Evolutionary conservation across 495 filamentous ascomycete species (phyloP).

Genomic region (Hyaloscypha bicolor): DNA sequence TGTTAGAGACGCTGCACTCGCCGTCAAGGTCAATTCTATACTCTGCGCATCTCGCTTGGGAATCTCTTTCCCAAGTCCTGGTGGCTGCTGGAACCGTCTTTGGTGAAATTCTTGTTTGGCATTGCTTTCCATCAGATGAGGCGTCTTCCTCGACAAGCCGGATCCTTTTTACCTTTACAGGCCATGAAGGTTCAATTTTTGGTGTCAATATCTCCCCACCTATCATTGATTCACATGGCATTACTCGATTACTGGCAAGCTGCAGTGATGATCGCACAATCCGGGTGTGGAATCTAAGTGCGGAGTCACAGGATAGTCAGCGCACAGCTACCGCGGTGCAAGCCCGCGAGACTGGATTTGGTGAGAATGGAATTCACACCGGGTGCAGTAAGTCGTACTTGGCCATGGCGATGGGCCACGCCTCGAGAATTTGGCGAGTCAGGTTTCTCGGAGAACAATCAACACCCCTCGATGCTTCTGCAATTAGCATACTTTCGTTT

Average conservation of each 20-base stretch:
- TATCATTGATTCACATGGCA: conserved; percentile 43
- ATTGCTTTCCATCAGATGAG: conserved; percentile 47
- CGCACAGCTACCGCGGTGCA: neutral
- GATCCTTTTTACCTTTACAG: conserved; percentile 74
- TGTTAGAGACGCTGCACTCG: conserved; percentile 51
- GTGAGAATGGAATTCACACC: conserved; percentile 20
- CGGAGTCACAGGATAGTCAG: neutral
- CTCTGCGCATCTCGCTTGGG: conserved; percentile 70
- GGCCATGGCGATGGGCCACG: conserved; percentile 78
- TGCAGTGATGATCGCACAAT: conserved; percentile 96
- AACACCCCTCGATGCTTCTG: conserved; percentile 21
- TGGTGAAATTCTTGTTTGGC: conserved; percentile 92
- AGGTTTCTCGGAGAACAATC: conserved; percentile 54
- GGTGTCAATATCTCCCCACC: conserved; percentile 75
- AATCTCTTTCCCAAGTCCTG: conserved; percentile 60
- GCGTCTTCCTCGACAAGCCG: conserved; percentile 30
- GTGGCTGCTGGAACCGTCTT: conserved; percentile 90
- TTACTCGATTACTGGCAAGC: conserved; percentile 70
- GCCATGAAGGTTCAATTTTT: conserved; percentile 94
- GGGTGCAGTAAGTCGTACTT: conserved; percentile 34
- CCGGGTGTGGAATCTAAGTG: conserved; percentile 77
- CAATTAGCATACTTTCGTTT: conserved; percentile 63
- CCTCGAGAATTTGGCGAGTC: conserved; percentile 87
- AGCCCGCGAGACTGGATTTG: conserved; percentile 54
- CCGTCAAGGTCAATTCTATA: conserved; percentile 87